phyloP scores from a whole-genome alignment of 2,329 filamentous ascomycete species.

The Epichloe sibirici region DNA sequence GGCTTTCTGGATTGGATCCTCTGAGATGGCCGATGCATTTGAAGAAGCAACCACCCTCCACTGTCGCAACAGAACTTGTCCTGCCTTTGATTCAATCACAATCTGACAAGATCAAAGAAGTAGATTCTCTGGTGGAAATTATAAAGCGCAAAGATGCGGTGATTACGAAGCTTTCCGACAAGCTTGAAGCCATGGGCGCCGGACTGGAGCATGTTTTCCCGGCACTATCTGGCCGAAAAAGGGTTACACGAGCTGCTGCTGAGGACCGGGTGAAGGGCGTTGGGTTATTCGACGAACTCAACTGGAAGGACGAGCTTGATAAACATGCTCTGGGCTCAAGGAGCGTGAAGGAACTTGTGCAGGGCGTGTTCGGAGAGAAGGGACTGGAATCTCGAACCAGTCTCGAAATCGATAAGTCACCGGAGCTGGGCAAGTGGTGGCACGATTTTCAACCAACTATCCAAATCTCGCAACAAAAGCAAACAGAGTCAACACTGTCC shows the following conservation, averaged over 20 bases:
- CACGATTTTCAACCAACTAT: slow-evolving; percentile 24
- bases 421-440: slow-evolving; percentile 38
- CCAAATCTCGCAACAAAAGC: slow-evolving; percentile 11
- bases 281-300: slow-evolving; percentile 30
- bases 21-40: slow-evolving; percentile 56
- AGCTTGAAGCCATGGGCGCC: slow-evolving; percentile 38
- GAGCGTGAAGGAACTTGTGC: slow-evolving; percentile 26
- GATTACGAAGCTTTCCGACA: slow-evolving; percentile 38
- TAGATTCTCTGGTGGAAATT: slow-evolving; percentile 29
- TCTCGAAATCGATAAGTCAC: slow-evolving; percentile 19
- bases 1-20: slow-evolving; percentile 51
- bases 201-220: slow-evolving; percentile 43
- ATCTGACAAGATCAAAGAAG: slow-evolving; percentile 25
- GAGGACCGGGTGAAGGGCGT: slow-evolving; percentile 40
- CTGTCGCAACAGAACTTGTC: slow-evolving; percentile 36
- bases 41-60: slow-evolving; percentile 27
- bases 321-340: slow-evolving; percentile 13
- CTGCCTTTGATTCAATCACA: slow-evolving; percentile 39
- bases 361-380: slow-evolving; percentile 27
- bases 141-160: slow-evolving; percentile 40
- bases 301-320: slow-evolving; percentile 24
- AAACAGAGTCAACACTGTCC: neutral
- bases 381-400: slow-evolving; percentile 20
- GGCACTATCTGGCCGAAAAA: slow-evolving; percentile 32
- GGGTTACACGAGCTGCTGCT: slow-evolving; percentile 30